These are phyloP conservation scores for Clonostachys rosea DNA, from an alignment of 2,329 filamentous ascomycete species.

Conservation along the genomic window DNA sequence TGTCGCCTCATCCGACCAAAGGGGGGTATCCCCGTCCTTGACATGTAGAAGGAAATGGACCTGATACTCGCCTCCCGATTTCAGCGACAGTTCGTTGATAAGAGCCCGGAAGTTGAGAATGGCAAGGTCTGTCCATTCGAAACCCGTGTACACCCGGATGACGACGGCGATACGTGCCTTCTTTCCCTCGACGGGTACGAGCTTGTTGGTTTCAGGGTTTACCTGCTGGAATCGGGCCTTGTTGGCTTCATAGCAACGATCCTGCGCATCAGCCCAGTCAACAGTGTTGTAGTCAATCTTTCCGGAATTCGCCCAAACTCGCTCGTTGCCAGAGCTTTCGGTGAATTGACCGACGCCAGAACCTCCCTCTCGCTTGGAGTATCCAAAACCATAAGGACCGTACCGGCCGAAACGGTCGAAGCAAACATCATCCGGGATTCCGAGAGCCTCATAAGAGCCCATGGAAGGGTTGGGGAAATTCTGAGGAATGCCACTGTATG, in stretches of 20 bases:
- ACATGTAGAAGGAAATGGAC: conserved; percentile 84
- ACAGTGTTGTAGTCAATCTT: conserved; percentile 51
- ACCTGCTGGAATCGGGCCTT: conserved; percentile 49
- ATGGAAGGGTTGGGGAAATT: conserved; percentile 75
- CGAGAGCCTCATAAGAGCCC: conserved; percentile 72
- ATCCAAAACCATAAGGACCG: conserved; percentile 84
- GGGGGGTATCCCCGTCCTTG: conserved; percentile 71
- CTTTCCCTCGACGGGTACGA: conserved; percentile 24
- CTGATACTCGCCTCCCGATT: conserved; percentile 76
- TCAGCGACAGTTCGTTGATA: conserved; percentile 71
- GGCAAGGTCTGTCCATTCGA: conserved; percentile 72
- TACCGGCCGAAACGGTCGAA: conserved; percentile 84
- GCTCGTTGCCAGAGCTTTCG: conserved; percentile 62
- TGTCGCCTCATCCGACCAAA: conserved; percentile 74
- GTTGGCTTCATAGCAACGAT: conserved; percentile 54
- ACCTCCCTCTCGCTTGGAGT: conserved; percentile 68
- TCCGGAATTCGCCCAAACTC: conserved; percentile 49
- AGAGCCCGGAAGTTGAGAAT: conserved; percentile 79
- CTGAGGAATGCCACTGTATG: conserved; percentile 65
- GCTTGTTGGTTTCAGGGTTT: conserved; percentile 30
- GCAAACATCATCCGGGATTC: conserved; percentile 72
- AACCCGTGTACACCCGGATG: conserved; percentile 76
- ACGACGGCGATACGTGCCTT: conserved; percentile 67
- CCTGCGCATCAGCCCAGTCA: conserved; percentile 51
- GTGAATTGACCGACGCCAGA: conserved; percentile 66